A percentile compares a stretch with the other conserved stretches of the same genome.
phyloP scores from a whole-genome alignment of 495 filamentous ascomycete species.

The Geopyxis carbonaria region DNA sequence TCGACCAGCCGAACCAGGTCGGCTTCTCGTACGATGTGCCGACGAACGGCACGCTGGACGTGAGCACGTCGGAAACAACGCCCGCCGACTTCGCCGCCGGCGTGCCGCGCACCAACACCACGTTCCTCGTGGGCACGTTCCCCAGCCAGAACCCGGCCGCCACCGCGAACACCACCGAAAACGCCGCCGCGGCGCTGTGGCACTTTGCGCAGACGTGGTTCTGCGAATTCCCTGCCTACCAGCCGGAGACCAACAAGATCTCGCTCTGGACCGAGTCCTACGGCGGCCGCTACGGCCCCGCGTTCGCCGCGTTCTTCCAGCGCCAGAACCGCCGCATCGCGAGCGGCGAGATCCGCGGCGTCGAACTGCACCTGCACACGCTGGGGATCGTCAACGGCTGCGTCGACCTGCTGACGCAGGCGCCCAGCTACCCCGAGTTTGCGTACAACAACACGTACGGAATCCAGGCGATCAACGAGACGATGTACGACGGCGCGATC shows the following conservation, averaged over 20 bases:
- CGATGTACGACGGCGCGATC: constrained; percentile 32
- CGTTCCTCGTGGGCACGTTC: constrained; percentile 42
- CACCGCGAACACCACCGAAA: constrained; percentile 46
- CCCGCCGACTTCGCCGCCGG: constrained; percentile 1
- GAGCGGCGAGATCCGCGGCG: constrained; percentile 6
- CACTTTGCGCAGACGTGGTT: constrained; percentile 49
- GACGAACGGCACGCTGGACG: constrained; percentile 16
- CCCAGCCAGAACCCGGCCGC: constrained; percentile 32
- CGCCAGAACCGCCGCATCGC: constrained; percentile 36
- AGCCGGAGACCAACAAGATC: constrained; percentile 12
- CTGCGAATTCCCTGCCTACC: constrained; percentile 43
- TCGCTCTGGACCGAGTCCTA: constrained; percentile 35
- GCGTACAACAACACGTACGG: constrained; percentile 62
- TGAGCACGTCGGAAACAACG: background rate
- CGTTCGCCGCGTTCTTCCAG: constrained; percentile 40
- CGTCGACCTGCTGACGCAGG: constrained; percentile 54
- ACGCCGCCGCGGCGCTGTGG: constrained; percentile 44
- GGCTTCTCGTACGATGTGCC: constrained; percentile 17
- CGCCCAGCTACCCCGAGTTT: constrained; percentile 47
- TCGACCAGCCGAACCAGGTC: constrained; percentile 37
- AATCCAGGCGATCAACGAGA: constrained; percentile 44
- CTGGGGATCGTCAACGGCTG: constrained; percentile 56
- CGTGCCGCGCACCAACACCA: constrained; percentile 5
- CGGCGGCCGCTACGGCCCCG: constrained; percentile 41
- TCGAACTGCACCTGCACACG: constrained; percentile 39